Evolutionary conservation across 495 filamentous ascomycete genomes (phyloP), one percentile per base, ranked within the genome.

Genomic region (Neurospora tetrasperma): DNA sequence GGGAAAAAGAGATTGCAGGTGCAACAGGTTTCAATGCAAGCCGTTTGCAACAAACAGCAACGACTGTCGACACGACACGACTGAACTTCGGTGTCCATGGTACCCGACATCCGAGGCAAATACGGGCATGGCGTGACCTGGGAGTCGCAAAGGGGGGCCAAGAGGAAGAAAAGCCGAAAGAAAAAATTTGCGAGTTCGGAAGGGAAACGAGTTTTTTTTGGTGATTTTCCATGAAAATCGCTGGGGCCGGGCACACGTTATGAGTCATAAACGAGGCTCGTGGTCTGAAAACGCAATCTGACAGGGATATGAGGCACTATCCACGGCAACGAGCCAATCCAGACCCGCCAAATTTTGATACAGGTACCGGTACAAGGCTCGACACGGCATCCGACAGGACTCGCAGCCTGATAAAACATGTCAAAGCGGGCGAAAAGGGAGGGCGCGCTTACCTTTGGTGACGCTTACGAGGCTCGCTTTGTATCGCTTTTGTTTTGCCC

Each of bases 191-290:
- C 54, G 27, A 62, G 12, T 62, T 62, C 54, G 54, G 23, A 27
- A 31, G 5, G 54, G 31, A 62, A 62, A 62, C 54, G 54, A 62
- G 54, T 35, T 62, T 62, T 62, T 59, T 48, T 18, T n/a, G 31
- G 12, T 16, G 16, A 23, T 7, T 59, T 44, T 9, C 38, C 70
- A 35, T 71, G 70, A 42, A 27, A 71, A 48, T 44, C 35, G 23
- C 41, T 31, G 23, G 70, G 70, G 10, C 54, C 54, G 74, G 71
- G 72, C 70, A 39, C 42, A 66, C 18, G 70, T 41, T 71, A 71
- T 78, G 76, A 78, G 75, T 78, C 75, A 78, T 42, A 73, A 71
- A 73, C 69, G 42, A 78, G 73, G 75, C 72, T 75, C 70, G 72
- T 62, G 69, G 38, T 70, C 42, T 48, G 76, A 68, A 73, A 73